Evolutionary conservation across 2,329 filamentous ascomycete genomes (phyloP).

Genomic region (Alternaria novae-zelandiae): DNA sequence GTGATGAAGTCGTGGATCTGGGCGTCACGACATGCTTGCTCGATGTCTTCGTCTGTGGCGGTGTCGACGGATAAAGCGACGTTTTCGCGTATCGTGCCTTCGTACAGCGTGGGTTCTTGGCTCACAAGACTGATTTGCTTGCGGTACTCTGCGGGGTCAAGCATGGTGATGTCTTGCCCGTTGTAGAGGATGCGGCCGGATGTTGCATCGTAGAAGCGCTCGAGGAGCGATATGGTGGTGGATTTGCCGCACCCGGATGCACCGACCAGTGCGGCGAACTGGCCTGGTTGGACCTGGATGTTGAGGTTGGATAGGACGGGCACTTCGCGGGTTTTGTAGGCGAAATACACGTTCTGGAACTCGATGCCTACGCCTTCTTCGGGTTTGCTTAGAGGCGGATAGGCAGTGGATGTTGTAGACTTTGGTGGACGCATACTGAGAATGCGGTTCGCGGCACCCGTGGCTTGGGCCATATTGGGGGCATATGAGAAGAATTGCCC

Average conservation of each 20-base stretch:
- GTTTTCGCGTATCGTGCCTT: conserved; percentile 52
- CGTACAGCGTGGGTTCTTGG: conserved; percentile 56
- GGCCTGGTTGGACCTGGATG: conserved; percentile 59
- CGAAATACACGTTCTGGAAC: conserved; percentile 91
- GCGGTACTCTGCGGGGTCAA: conserved; percentile 50
- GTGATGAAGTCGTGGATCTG: conserved; percentile 50
- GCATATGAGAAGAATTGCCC: conserved; percentile 54
- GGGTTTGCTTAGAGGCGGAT: conserved; percentile 14
- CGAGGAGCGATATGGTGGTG: conserved; percentile 67
- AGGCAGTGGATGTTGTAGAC: conserved; percentile 1
- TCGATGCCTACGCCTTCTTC: conserved; percentile 63
- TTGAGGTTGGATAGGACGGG: conserved; percentile 62
- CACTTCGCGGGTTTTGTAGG: conserved; percentile 87
- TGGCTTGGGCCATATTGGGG: conserved; percentile 52
- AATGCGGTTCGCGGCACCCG: conserved; percentile 46
- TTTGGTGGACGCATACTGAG: conserved; percentile 40
- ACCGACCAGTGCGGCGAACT: conserved; percentile 74
- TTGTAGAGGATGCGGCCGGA: conserved; percentile 68
- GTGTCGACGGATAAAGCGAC: conserved; percentile 42
- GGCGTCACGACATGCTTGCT: conserved; percentile 42
- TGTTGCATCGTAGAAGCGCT: conserved; percentile 72
- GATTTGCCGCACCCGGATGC: conserved; percentile 74
- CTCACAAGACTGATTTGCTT: conserved; percentile 52
- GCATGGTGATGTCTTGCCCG: conserved; percentile 43
- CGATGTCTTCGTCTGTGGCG: conserved; percentile 37